phyloP scores from a whole-genome alignment of 2,329 filamentous ascomycete genomes.

The Periconia digitata region DNA sequence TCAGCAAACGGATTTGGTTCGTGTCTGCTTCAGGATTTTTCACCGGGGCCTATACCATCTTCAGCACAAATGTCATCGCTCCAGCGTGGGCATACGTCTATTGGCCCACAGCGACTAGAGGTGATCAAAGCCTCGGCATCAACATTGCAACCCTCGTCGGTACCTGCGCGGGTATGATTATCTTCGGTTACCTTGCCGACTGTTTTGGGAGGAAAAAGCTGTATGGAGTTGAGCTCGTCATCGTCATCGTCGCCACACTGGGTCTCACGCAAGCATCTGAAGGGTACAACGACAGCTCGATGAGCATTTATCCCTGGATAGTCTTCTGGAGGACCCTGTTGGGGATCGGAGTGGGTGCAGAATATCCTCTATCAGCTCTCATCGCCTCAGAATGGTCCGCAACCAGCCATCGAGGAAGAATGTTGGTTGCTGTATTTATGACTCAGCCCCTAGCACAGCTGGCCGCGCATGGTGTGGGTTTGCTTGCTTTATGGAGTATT shows the following conservation, averaged over 20 bases:
- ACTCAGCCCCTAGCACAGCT: conserved; percentile 39
- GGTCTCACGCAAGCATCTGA: conserved; percentile 20
- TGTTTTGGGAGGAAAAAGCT: conserved; percentile 21
- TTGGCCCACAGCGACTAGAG: conserved; percentile 13
- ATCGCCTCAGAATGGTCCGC: conserved; percentile 23
- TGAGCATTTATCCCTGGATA: conserved; percentile 24
- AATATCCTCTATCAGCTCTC: conserved; percentile 26
- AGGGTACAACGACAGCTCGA: conserved; percentile 4
- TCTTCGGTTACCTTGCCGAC: conserved; percentile 30
- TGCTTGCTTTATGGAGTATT: not conserved
- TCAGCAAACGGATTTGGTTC: too few relatives aligned
- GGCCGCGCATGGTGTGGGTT: conserved; percentile 8
- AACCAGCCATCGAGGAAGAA: conserved; percentile 17
- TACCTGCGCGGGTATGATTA: conserved; percentile 21
- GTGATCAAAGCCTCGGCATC: conserved; percentile 18
- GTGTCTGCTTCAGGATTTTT: too few relatives aligned
- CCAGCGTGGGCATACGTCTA: conserved; percentile 30
- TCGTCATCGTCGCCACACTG: conserved; percentile 30
- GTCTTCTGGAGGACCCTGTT: conserved; percentile 31
- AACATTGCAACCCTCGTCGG: conserved; percentile 28
- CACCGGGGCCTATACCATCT: conserved; percentile 32
- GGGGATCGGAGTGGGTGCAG: conserved; percentile 31
- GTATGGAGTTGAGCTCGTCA: conserved; percentile 31
- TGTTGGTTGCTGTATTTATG: conserved; percentile 34
- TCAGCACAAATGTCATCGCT: conserved; percentile 30